phyloP scores from a whole-genome alignment of 306 rosid genomes.

The Glycine soja region DNA sequence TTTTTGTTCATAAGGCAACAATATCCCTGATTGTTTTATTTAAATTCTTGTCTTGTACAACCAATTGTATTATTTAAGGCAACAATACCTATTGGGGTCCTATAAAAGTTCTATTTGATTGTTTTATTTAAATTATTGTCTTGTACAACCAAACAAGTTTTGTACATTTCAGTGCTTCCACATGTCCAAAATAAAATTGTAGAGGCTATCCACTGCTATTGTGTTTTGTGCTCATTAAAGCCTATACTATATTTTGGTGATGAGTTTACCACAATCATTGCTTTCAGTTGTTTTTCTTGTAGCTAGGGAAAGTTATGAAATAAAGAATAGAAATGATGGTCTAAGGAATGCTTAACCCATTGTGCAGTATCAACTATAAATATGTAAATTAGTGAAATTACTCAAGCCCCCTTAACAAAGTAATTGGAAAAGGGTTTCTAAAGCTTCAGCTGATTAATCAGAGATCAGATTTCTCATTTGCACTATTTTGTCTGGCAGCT shows the following conservation, averaged over 20 bases:
- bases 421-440: slow-evolving; percentile 68
- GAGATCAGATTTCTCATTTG: slow-evolving; percentile 91
- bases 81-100: slow-evolving; percentile 20
- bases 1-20: slow-evolving; percentile 62
- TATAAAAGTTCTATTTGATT: neutral
- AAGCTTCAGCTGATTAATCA: slow-evolving; percentile 83
- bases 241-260: slow-evolving; percentile 11
- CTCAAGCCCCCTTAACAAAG: slow-evolving; percentile 61
- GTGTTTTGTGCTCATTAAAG: slow-evolving; percentile 80
- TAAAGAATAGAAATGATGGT: slow-evolving; percentile 4
- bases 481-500: slow-evolving; percentile 78
- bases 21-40: slow-evolving; percentile 49
- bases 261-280: slow-evolving; percentile 14
- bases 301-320: neutral
- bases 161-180: slow-evolving; percentile 63
- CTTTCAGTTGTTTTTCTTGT: neutral
- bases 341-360: slow-evolving; percentile 30
- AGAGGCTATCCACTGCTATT: slow-evolving; percentile 62
- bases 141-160: neutral
- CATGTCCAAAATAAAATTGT: slow-evolving; percentile 65
- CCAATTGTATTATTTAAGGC: too few relatives aligned
- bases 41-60: too few relatives aligned
- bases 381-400: slow-evolving; percentile 59
- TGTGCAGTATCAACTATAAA: slow-evolving; percentile 65
- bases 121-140: slow-evolving; percentile 1